These are phyloP conservation scores for Bruguiera parviflora DNA, from an alignment of 345 rosid genomes.

Conservation along the genomic window DNA sequence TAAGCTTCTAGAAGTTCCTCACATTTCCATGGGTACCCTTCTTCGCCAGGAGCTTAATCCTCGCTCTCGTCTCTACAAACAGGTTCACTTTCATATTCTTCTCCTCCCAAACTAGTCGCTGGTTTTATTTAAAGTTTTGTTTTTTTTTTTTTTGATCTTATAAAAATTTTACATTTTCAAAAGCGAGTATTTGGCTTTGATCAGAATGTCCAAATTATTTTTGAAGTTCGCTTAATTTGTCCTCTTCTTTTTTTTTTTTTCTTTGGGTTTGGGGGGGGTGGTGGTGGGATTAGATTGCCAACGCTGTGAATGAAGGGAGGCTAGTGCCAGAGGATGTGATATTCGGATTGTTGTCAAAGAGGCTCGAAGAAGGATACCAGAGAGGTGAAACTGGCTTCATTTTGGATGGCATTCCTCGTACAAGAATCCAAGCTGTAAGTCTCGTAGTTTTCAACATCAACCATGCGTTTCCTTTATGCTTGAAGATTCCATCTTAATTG, in stretches of 20 bases:
- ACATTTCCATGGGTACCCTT: slow-evolving; percentile 87
- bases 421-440: slow-evolving; percentile 61
- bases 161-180: background rate
- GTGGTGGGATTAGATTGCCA: slow-evolving; percentile 34
- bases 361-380: slow-evolving; percentile 77
- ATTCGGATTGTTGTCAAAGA: slow-evolving; percentile 71
- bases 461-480: background rate
- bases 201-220: too few species aligned
- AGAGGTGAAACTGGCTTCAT: slow-evolving; percentile 90
- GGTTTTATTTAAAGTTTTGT: background rate
- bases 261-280: too few species aligned
- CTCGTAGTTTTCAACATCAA: background rate
- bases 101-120: background rate
- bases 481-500: background rate
- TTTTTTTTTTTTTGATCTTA: background rate
- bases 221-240: too few species aligned
- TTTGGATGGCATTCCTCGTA: slow-evolving; percentile 90
- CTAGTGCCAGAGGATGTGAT: slow-evolving; percentile 71
- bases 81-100: slow-evolving; percentile 32
- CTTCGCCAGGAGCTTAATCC: slow-evolving; percentile 81
- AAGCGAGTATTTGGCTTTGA: too few species aligned
- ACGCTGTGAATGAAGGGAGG: slow-evolving; percentile 66
- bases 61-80: slow-evolving; percentile 59
- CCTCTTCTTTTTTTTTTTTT: too few species aligned
- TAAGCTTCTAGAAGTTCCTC: slow-evolving; percentile 74